Evolutionary conservation across 2,329 filamentous ascomycete species (phyloP), one percentile per base, ranked within the genome.

Genomic region (Diatrype stigma): DNA sequence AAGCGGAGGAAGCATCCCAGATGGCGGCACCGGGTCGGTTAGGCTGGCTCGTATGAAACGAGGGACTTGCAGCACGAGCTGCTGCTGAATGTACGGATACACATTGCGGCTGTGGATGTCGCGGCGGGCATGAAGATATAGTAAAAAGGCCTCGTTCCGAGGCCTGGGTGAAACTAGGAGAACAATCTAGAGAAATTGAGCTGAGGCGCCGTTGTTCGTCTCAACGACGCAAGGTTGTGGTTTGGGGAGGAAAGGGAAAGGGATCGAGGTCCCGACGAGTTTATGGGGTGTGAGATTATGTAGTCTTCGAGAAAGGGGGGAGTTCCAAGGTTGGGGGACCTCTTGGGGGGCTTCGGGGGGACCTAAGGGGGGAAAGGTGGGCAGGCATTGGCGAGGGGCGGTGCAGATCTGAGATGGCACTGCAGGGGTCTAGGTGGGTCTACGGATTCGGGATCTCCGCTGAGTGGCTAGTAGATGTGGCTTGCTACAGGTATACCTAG

Each of bases 81-180:
- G 61, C 55, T 48, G 55, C 26, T n/a, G n/a, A 46, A 42, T 48
- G 19, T 16, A 23, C 57, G 57, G n/a, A 51, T 51, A 19, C 46
- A 49, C 56, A 48, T 59, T n/a, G 48, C 50, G 51, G 45, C 14
- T 42, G 47, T 40, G 55, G 55, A 8, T n/a, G 49, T 49, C 6
- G 28, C 23, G 28, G 52, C 46, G 10, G 49, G 48, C 65, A 66
- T 66, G 51, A 32, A 55, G 63, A 60, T 62, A 67, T 65, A 51
- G 37, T 65, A 52, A 40, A 48, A 50, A 53, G 60, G 58, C 63
- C 62, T 67, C 61, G 53, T 54, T 56, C 45, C 56, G 63, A 65
- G 63, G 63, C 62, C 63, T 56, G 61, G 59, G 52, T 55, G 53
- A 55, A 64, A 64, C 56, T 60, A 50, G 45, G 26, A 28, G 45